These are phyloP conservation scores for Meira miltonrushii DNA, from an alignment of 1,284 basidiomycete genomes.

Conservation along the genomic window DNA sequence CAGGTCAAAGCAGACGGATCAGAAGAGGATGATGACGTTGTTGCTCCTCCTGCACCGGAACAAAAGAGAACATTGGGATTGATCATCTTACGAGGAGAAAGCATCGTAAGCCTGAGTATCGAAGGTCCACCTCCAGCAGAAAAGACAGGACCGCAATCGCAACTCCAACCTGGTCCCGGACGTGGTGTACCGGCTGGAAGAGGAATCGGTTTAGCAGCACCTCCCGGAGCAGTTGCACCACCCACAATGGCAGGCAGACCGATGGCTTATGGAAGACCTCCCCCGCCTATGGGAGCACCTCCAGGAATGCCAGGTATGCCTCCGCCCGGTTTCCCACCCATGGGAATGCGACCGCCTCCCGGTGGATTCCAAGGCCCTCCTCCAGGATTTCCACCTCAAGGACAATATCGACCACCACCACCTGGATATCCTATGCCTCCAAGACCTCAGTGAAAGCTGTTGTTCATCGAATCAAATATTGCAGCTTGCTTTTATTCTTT, in stretches of 20 bases:
- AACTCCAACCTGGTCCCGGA: slow-evolving; percentile 81
- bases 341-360: background rate
- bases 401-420: slow-evolving; percentile 8
- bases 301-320: slow-evolving; percentile 27
- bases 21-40: slow-evolving; percentile 53
- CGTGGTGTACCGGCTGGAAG: slow-evolving; percentile 91
- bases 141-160: slow-evolving; percentile 65
- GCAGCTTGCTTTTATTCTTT: background rate
- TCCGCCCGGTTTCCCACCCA: slow-evolving; percentile 36
- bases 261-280: slow-evolving; percentile 56
- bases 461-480: too few relatives aligned
- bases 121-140: slow-evolving; percentile 90
- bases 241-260: slow-evolving; percentile 56
- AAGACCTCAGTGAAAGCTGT: background rate
- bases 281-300: slow-evolving; percentile 57
- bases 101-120: slow-evolving; percentile 87
- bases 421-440: slow-evolving; percentile 11
- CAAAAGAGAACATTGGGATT: slow-evolving; percentile 93
- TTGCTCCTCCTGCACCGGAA: slow-evolving; percentile 69
- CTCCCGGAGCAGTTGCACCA: slow-evolving; percentile 57
- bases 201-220: slow-evolving; percentile 86
- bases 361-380: slow-evolving; percentile 26
- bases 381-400: slow-evolving; percentile 25
- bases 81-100: slow-evolving; percentile 92
- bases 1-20: slow-evolving; percentile 27